Percentiles rank a stretch among this genome's conserved stretches.
phyloP scores from a whole-genome alignment of 495 filamentous ascomycete genomes.

The Neohortaea acidophila region DNA sequence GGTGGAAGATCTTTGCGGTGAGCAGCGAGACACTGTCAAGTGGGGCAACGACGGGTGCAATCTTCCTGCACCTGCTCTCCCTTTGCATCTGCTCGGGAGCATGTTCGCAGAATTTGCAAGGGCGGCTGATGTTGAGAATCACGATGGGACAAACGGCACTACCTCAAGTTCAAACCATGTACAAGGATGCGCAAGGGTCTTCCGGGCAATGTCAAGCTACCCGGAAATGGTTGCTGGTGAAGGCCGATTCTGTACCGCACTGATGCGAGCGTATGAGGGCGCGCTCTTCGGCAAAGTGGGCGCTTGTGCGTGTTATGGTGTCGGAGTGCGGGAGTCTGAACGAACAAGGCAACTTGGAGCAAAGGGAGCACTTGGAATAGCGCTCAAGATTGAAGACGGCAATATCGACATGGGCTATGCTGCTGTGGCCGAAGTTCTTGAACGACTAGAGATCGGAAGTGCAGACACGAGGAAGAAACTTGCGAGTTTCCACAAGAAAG shows the following conservation, averaged over 20 bases:
- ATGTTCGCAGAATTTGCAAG: neutral
- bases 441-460: neutral
- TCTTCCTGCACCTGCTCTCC: neutral
- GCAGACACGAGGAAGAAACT: neutral
- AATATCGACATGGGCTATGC: neutral
- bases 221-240: neutral
- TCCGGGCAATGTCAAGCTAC: neutral
- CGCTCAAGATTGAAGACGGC: neutral
- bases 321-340: neutral
- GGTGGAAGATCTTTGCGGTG: neutral
- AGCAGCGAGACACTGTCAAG: neutral
- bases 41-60: neutral
- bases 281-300: neutral
- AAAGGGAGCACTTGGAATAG: neutral
- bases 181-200: neutral
- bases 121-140: neutral
- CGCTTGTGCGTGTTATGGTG: neutral
- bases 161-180: too few species aligned
- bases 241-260: neutral
- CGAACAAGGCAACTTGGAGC: neutral
- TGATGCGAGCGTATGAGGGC: neutral
- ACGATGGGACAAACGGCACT: neutral
- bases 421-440: neutral
- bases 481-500: neutral
- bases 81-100: neutral